phyloP scores from a whole-genome alignment of 306 rosid species.

The Begonia peltatifolia region DNA sequence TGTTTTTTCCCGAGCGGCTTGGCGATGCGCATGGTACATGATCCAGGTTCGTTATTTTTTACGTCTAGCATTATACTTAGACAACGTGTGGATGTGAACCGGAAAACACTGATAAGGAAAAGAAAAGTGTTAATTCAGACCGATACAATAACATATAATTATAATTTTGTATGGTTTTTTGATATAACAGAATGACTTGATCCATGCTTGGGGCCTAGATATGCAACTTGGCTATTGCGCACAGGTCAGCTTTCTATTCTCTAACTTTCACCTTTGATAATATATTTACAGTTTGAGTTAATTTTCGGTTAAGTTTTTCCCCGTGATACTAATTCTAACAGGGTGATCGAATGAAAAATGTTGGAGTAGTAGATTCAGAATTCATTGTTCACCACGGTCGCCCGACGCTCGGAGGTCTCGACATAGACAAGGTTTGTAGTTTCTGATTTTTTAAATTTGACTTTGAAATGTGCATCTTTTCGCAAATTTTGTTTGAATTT shows the following conservation, averaged over 20 bases:
- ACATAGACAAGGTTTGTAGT: neutral
- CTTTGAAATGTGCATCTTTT: too few species aligned
- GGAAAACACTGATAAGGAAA: too few species aligned
- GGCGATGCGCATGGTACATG: slow-evolving; percentile 96
- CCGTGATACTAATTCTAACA: slow-evolving; percentile 6
- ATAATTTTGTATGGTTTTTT: neutral
- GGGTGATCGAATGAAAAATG: slow-evolving; percentile 73
- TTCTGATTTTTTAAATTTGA: neutral
- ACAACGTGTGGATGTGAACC: too few species aligned
- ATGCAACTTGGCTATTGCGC: slow-evolving; percentile 89
- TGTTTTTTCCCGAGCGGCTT: slow-evolving; percentile 73
- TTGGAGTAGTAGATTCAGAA: slow-evolving; percentile 92
- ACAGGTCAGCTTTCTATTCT: slow-evolving; percentile 43
- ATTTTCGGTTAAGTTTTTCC: neutral
- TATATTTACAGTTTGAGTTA: too few species aligned
- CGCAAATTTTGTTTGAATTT: too few species aligned
- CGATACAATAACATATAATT: too few species aligned
- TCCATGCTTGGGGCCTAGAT: slow-evolving; percentile 97
- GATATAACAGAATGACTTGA: slow-evolving; percentile 56
- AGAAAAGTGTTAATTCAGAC: too few species aligned
- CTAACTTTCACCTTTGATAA: neutral
- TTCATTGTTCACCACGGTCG: slow-evolving; percentile 63
- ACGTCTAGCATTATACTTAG: neutral
- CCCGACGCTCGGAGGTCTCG: slow-evolving; percentile 73
- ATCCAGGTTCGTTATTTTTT: slow-evolving; percentile 51